Evolutionary conservation across 495 filamentous ascomycete species (phyloP).

Genomic region (Cercophora sp.): DNA sequence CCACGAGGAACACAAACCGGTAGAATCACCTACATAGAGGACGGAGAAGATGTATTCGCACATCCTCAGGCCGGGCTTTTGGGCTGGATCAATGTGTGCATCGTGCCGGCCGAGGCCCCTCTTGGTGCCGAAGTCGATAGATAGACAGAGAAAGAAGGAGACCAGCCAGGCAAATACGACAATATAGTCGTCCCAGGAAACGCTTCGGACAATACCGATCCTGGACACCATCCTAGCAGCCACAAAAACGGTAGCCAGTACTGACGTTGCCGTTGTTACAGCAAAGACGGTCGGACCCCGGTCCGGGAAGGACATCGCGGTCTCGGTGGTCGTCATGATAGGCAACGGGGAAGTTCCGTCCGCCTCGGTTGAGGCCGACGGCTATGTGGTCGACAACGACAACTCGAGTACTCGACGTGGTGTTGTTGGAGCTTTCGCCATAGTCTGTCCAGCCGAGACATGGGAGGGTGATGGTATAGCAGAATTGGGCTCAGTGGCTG

Average conservation of each 20-base stretch:
- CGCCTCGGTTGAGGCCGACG: constrained; percentile 4
- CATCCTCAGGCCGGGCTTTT: constrained; percentile 52
- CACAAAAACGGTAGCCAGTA: constrained; percentile 67
- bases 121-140: constrained; percentile 67
- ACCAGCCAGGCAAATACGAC: constrained; percentile 83
- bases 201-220: constrained; percentile 63
- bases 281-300: constrained; percentile 65
- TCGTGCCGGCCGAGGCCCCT: constrained; percentile 78
- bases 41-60: constrained; percentile 80
- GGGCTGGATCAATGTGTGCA: constrained; percentile 48
- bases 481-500: background rate
- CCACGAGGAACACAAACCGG: background rate
- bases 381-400: background rate
- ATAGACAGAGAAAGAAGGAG: constrained; percentile 70
- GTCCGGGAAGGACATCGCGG: constrained; percentile 37
- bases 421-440: background rate
- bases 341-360: background rate
- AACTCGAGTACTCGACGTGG: background rate
- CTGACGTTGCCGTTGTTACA: constrained; percentile 68
- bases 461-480: background rate
- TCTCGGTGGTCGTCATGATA: constrained; percentile 7
- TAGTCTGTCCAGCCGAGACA: constrained; percentile 2
- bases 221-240: constrained; percentile 67
- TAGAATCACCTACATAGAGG: constrained; percentile 61
- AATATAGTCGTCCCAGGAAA: constrained; percentile 75